Conservation (phyloP, 2,329 filamentous ascomycete genomes). For the Aaosphaeria pasadenensis region DNA sequence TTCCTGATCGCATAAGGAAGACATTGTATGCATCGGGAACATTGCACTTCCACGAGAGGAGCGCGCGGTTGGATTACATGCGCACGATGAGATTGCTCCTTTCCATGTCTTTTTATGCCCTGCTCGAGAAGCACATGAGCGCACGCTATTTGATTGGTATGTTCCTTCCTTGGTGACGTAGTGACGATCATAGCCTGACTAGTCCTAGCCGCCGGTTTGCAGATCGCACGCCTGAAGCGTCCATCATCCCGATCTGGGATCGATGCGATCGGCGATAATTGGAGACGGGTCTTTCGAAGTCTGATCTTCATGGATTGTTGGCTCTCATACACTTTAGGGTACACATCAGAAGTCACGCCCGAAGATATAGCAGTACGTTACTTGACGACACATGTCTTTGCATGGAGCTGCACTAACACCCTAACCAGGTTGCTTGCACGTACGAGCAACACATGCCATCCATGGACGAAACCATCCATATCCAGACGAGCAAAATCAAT, state of each 20-base stretch:
- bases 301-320: slow-evolving; percentile 40
- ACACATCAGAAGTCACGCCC: slow-evolving; percentile 26
- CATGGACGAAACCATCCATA: slow-evolving; percentile 32
- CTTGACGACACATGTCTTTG: neutral
- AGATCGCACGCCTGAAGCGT: slow-evolving; percentile 34
- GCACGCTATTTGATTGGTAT: slow-evolving; percentile 35
- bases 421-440: slow-evolving; percentile 19
- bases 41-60: slow-evolving; percentile 30
- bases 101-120: slow-evolving; percentile 33
- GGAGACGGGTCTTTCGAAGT: slow-evolving; percentile 30
- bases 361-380: slow-evolving; percentile 25
- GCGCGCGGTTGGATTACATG: slow-evolving; percentile 25
- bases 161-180: slow-evolving; percentile 5
- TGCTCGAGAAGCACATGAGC: slow-evolving; percentile 39
- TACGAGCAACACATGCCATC: slow-evolving; percentile 10
- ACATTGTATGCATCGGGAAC: slow-evolving; percentile 34
- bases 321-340: slow-evolving; percentile 38
- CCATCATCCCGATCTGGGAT: slow-evolving; percentile 1
- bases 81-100: slow-evolving; percentile 35
- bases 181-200: slow-evolving; percentile 3
- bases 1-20: slow-evolving; percentile 27
- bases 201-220: slow-evolving; percentile 30
- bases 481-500: slow-evolving; percentile 34
- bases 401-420: neutral
- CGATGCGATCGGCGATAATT: slow-evolving; percentile 11